A percentile compares a stretch with the other conserved stretches of the same genome.
Evolutionary conservation across 164 flowering plant genomes (phyloP).

Genomic region (Protea cynaroides): DNA sequence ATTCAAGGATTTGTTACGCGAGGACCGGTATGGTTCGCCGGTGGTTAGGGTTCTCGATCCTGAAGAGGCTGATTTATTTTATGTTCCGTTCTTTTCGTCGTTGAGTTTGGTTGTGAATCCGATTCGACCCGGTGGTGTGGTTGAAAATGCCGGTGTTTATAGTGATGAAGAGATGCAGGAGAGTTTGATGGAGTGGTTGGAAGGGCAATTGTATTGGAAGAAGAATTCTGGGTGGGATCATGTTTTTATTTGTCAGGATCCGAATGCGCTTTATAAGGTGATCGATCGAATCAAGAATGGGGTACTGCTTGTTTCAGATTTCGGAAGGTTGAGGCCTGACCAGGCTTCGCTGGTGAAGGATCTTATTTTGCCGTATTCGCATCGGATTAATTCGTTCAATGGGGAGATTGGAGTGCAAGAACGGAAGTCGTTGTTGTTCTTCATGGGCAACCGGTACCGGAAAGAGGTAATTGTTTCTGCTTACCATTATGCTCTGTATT

Average conservation of each 20-base stretch:
- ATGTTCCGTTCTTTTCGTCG: conserved; percentile 89
- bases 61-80: conserved; percentile 83
- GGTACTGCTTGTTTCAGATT: conserved; percentile 78
- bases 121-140: conserved; percentile 27
- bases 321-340: conserved; percentile 69
- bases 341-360: conserved; percentile 92
- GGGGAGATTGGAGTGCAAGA: conserved; percentile 62
- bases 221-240: conserved; percentile 91
- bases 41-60: conserved; percentile 66
- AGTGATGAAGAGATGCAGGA: conserved; percentile 90
- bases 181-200: conserved; percentile 75
- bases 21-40: conserved; percentile 38
- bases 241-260: conserved; percentile 87
- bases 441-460: conserved; percentile 92
- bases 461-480: conserved; percentile 58
- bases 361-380: conserved; percentile 84
- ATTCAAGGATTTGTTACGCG: conserved; percentile 51
- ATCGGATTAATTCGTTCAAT: conserved; percentile 58
- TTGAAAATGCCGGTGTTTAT: conserved; percentile 26
- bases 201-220: conserved; percentile 68
- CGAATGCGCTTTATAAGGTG: conserved; percentile 78
- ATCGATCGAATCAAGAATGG: conserved; percentile 74
- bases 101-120: conserved; percentile 86
- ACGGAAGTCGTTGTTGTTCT: conserved; percentile 69
- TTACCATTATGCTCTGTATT: background rate